A percentile compares a stretch with the other conserved stretches of the same genome.
These are phyloP conservation scores for Suhomyces prunicola DNA, from an alignment of 805 yeast species.

Conservation along the genomic window DNA sequence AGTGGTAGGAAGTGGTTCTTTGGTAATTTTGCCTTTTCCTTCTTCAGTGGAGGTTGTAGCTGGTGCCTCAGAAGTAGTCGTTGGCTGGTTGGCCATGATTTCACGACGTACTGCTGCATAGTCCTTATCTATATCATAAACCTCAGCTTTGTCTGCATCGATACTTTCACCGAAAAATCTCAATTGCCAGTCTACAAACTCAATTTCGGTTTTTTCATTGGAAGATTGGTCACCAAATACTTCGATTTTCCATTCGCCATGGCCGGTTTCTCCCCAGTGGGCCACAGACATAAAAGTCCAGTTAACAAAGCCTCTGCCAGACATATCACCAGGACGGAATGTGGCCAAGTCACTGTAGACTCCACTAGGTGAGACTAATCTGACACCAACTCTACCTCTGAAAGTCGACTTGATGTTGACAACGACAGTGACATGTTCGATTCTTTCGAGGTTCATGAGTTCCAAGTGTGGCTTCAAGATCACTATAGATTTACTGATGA, in stretches of 20 bases:
- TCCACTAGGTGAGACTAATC: slow-evolving; percentile 73
- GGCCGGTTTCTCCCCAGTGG: slow-evolving; percentile 87
- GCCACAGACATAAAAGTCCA: slow-evolving; percentile 99
- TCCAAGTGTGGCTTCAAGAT: slow-evolving; percentile 50
- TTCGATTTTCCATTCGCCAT: slow-evolving; percentile 78
- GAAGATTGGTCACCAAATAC: slow-evolving; percentile 35
- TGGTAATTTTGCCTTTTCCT: neutral
- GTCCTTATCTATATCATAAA: slow-evolving; percentile 50
- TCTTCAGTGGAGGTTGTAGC: neutral
- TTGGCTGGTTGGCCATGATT: slow-evolving; percentile 3
- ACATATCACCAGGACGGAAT: slow-evolving; percentile 56
- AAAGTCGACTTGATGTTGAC: slow-evolving; percentile 62
- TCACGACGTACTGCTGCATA: slow-evolving; percentile 39
- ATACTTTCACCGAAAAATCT: slow-evolving; percentile 77
- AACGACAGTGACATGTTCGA: slow-evolving; percentile 85
- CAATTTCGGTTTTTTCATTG: slow-evolving; percentile 27
- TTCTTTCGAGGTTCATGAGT: slow-evolving; percentile 56
- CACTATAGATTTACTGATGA: slow-evolving; percentile 21
- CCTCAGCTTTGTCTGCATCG: slow-evolving; percentile 60
- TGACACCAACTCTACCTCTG: slow-evolving; percentile 70
- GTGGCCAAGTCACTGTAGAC: slow-evolving; percentile 71
- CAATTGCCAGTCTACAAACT: slow-evolving; percentile 68
- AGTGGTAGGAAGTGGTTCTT: neutral
- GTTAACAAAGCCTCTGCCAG: slow-evolving; percentile 56
- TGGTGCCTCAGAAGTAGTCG: slow-evolving; percentile 5